Percentiles rank a stretch among this genome's conserved stretches.
phyloP scores from a whole-genome alignment of 2,329 filamentous ascomycete species.

The Diaporthe vexans region DNA sequence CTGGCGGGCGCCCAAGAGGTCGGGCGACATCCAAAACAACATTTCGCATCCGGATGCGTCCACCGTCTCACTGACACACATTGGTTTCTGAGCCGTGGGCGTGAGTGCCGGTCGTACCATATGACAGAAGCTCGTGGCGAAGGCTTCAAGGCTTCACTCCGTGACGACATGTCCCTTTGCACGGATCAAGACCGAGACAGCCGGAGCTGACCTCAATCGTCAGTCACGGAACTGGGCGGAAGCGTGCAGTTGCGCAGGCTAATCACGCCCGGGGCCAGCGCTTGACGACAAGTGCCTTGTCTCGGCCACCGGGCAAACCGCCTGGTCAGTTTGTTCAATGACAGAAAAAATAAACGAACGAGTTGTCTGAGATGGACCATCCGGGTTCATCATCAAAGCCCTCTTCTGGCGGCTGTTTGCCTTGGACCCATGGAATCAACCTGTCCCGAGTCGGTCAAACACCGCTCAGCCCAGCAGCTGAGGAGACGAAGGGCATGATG shows the following conservation, averaged over 20 bases:
- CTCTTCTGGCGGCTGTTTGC: neutral
- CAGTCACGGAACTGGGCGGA: slow-evolving; percentile 9
- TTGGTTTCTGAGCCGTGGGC: neutral
- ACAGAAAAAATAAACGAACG: neutral
- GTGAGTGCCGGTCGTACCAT: slow-evolving; percentile 1
- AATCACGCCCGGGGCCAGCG: neutral
- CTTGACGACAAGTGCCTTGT: slow-evolving; percentile 24
- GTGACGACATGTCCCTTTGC: neutral
- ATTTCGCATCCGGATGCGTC: slow-evolving; percentile 11
- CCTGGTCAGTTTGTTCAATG: neutral
- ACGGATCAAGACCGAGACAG: slow-evolving; percentile 22
- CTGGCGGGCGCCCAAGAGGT: neutral
- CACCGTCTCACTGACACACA: slow-evolving; percentile 13
- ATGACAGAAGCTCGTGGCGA: slow-evolving; percentile 7
- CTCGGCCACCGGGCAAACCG: slow-evolving; percentile 4
- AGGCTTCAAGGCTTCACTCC: slow-evolving; percentile 6
- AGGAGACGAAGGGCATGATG: neutral
- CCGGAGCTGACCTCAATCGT: slow-evolving; percentile 10
- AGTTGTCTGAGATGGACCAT: slow-evolving; percentile 19
- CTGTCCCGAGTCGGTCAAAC: slow-evolving; percentile 7
- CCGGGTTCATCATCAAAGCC: neutral
- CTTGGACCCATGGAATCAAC: neutral
- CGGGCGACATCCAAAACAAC: neutral
- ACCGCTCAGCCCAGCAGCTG: neutral
- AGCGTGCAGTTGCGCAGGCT: slow-evolving; percentile 19